Evolutionary conservation across 1,284 basidiomycete genomes (phyloP).

Genomic region (Apiotrichum brassicae): DNA sequence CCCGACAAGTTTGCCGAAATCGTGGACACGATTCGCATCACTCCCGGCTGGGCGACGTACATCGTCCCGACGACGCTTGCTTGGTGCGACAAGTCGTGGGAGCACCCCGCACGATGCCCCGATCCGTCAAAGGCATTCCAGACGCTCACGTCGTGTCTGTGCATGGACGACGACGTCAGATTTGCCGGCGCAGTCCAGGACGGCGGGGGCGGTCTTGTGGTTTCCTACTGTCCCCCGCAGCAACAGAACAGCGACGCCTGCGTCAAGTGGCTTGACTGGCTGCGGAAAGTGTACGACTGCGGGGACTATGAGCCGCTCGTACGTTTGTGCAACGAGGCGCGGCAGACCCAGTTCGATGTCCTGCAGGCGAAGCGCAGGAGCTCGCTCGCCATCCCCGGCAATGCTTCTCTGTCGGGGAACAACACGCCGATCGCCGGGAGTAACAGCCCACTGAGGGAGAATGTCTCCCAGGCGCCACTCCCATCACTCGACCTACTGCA

Average conservation of each 20-base stretch:
- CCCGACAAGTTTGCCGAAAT: conserved; percentile 25
- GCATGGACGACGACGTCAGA: conserved; percentile 23
- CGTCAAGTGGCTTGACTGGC: conserved; percentile 26
- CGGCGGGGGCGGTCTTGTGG: conserved; percentile 16
- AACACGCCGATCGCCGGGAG: background rate
- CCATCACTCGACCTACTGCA: conserved; percentile 5
- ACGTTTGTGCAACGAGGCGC: conserved; percentile 11
- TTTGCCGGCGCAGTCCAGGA: conserved; percentile 11
- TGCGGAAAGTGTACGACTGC: conserved; percentile 9
- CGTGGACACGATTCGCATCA: conserved; percentile 21
- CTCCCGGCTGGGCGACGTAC: conserved; percentile 32
- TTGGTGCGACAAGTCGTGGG: conserved; percentile 24
- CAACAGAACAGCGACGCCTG: conserved; percentile 15
- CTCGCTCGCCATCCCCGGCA: too few relatives aligned
- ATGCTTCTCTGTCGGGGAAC: background rate
- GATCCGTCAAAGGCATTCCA: conserved; percentile 21
- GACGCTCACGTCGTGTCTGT: conserved; percentile 19
- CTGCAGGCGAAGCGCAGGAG: background rate
- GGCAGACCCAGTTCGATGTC: background rate
- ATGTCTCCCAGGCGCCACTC: background rate
- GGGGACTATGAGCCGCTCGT: conserved; percentile 19
- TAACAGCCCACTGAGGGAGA: background rate
- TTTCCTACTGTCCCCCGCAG: conserved; percentile 25
- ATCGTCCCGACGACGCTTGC: conserved; percentile 26
- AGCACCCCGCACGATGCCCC: conserved; percentile 17